Conservation (phyloP, 768 basidiomycete genomes). For the Mycena rosella region DNA sequence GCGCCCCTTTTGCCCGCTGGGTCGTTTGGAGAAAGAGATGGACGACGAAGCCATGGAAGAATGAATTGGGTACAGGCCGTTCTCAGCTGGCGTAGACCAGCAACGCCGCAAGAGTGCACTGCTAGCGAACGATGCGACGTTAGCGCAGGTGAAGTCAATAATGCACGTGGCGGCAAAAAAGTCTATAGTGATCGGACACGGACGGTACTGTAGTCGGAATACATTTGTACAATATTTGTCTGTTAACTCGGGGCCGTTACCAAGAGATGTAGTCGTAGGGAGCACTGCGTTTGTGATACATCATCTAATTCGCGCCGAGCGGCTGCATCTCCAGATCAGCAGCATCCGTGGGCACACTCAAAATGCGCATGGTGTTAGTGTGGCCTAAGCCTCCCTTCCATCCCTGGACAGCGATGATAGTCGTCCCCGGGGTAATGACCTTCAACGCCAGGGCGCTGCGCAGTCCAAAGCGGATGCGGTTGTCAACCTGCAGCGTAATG, state of each 20-base stretch:
- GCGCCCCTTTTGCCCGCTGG: conserved; percentile 27
- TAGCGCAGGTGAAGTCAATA: too few species aligned
- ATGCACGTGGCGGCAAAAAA: conserved; percentile 12
- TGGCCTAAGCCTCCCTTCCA: conserved; percentile 99
- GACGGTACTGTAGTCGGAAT: too few species aligned
- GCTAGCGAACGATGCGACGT: too few species aligned
- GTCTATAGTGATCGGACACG: neutral
- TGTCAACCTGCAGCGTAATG: conserved; percentile 73
- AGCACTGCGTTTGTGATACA: neutral
- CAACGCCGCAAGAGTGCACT: neutral
- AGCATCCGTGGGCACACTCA: conserved; percentile 84
- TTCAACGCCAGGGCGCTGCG: conserved; percentile 85
- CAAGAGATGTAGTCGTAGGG: too few species aligned
- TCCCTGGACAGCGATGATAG: conserved; percentile 97
- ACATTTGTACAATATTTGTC: conserved; percentile 24
- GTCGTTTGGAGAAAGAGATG: conserved; percentile 37
- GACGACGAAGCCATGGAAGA: conserved; percentile 33
- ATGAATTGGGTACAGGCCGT: neutral
- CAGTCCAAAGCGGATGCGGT: conserved; percentile 91
- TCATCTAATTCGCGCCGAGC: conserved; percentile 44
- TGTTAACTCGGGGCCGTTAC: conserved; percentile 24
- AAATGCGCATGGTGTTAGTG: conserved; percentile 90
- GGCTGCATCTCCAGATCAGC: conserved; percentile 85
- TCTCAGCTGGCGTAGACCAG: conserved; percentile 6
- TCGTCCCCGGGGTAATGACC: conserved; percentile 89